Percentiles rank a stretch among this genome's conserved stretches.
These are phyloP conservation scores for Phialocephala sp. DNA, from an alignment of 2,329 filamentous ascomycete genomes.

Conservation along the genomic window DNA sequence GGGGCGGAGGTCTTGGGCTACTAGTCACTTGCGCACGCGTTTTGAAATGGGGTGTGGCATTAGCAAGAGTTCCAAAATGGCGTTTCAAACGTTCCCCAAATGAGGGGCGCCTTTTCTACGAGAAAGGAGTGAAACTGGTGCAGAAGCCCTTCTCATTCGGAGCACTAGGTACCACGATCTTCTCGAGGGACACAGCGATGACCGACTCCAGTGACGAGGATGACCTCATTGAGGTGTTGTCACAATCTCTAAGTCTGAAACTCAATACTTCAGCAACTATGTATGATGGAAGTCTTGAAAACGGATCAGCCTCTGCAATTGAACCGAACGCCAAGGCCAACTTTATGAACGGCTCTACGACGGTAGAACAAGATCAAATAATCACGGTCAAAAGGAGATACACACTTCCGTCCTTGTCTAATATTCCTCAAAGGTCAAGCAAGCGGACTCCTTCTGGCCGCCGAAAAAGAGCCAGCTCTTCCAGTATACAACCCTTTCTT, in stretches of 20 bases:
- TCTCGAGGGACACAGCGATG: conserved; percentile 27
- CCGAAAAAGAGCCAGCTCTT: conserved; percentile 67
- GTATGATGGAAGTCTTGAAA: conserved; percentile 25
- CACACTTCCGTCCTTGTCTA: conserved; percentile 55
- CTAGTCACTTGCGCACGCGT: conserved; percentile 76
- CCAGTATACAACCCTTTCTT: conserved; percentile 74
- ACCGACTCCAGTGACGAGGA: conserved; percentile 38
- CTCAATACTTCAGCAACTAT: conserved; percentile 24
- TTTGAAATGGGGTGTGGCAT: conserved; percentile 80
- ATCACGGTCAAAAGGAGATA: conserved; percentile 48
- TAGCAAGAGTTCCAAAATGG: conserved; percentile 91
- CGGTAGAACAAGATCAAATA: conserved; percentile 45
- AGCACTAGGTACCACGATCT: conserved; percentile 27
- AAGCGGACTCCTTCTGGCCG: conserved; percentile 65
- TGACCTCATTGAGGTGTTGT: conserved; percentile 8
- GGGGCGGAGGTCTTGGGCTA: conserved; percentile 79
- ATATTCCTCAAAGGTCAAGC: conserved; percentile 42
- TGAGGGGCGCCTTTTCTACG: conserved; percentile 16
- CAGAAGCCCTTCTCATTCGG: conserved; percentile 29
- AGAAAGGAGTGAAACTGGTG: conserved; percentile 18
- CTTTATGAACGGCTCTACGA: conserved; percentile 22
- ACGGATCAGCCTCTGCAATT: conserved; percentile 36
- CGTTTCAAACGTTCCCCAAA: conserved; percentile 68
- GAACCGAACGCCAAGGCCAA: conserved; percentile 27
- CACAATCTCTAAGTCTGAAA: conserved; percentile 21